Conservation (phyloP, 371 early-diverging fungal genomes). For the Coemansia sp. region DNA sequence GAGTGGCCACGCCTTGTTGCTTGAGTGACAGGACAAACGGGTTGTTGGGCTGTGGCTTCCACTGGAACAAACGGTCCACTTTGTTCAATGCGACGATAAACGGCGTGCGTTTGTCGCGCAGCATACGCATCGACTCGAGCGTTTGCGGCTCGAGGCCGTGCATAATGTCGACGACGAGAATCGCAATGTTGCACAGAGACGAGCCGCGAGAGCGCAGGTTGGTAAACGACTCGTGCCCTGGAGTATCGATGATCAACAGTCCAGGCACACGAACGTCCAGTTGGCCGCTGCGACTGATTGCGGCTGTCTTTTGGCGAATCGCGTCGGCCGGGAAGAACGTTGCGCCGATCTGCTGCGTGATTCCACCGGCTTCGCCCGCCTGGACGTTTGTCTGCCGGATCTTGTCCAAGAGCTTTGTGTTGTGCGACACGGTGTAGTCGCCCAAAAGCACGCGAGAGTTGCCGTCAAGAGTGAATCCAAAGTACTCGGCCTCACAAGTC, state of each 20-base stretch:
- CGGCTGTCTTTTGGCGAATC: conserved; percentile 86
- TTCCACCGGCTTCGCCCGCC: conserved; percentile 99
- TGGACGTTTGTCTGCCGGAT: conserved; percentile 99
- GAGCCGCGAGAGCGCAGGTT: conserved; percentile 98
- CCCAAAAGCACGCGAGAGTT: conserved; percentile 52
- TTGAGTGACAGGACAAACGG: conserved; percentile 78
- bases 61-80: conserved; percentile 98
- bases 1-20: conserved; percentile 74
- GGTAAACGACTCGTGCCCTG: conserved; percentile 99
- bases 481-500: conserved; percentile 46
- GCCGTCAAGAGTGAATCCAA: conserved; percentile 51
- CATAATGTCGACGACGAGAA: conserved; percentile 99
- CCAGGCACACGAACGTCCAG: conserved; percentile 90
- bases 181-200: conserved; percentile 99
- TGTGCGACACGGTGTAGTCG: conserved; percentile 56
- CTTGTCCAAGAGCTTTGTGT: conserved; percentile 99
- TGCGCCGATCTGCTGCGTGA: conserved; percentile 99
- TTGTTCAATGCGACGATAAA: conserved; percentile 99
- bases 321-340: conserved; percentile 99
- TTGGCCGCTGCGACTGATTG: conserved; percentile 61
- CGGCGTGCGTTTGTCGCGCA: conserved; percentile 96
- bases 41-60: conserved; percentile 86
- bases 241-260: conserved; percentile 99
- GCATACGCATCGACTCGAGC: conserved; percentile 92
- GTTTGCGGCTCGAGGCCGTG: conserved; percentile 99